Base-by-base conservation (phyloP, 352 stramenopile genomes). In the Phytophthora podocarpi region DNA sequence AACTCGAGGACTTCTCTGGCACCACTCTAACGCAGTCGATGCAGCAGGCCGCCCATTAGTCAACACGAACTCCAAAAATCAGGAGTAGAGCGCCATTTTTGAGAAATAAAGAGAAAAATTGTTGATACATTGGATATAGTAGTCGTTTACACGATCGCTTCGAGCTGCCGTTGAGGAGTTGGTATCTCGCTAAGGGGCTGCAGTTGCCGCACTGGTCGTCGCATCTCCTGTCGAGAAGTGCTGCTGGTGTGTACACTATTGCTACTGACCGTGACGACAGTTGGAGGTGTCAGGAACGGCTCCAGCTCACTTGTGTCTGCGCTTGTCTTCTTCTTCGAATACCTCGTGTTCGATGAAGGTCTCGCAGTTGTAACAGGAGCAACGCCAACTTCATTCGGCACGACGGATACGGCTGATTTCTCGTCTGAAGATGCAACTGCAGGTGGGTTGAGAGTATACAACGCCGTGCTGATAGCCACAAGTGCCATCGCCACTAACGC, bases 361-460 rank as follows among this genome's bases (percentile, higher is more conserved):
- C 35, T 26, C 5, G 16, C 23, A 13, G n/a, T n/a, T 16, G 72
- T 9, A 2, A 32, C 24, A 21, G 57, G 35, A 23, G 32, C 40
- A 27, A 52, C 31, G 8, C 40, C 39, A 51, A 24, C 50, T 40
- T 62, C 28, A 20, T 16, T 20, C 27, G 52, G 35, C n/a, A 54
- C 39, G 3, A 57, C 18, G 4, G 49, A 46, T 24, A 51, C 43
- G 12, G 57, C 42, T 1, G 57, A 23, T 45, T 80, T 78, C n/a
- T 42, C 36, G 16, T 75, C 31, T 40, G 26, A 5, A 31, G 43
- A 27, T 11, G 49, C 45, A 31, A 57, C 54, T 59, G 50, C 62
- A 18, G 80, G 77, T 12, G 85, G 78, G 39, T 92, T 90, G 34
- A 84, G 74, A 27, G 82, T 87, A 69, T 94, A 94, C 52, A 94